Conservation (phyloP, 495 filamentous ascomycete species). For the Cercophora newfieldiana region DNA sequence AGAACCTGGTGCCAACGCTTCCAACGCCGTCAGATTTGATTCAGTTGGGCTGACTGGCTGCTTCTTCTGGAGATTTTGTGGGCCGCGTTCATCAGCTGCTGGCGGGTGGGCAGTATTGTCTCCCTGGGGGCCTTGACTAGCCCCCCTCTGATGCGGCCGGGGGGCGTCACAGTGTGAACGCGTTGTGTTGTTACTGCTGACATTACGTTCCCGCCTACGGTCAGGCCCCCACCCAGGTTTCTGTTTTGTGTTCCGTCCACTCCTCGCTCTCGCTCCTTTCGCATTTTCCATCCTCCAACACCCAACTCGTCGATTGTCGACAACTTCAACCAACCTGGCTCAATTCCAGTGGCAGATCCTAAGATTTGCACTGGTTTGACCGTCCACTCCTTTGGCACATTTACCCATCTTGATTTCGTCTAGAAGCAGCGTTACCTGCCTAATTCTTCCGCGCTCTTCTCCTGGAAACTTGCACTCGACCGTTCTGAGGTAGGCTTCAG, state of each 20-base stretch:
- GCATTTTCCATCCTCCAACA: conserved; percentile 20
- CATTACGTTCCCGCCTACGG: no score
- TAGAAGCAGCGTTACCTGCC: conserved; percentile 27
- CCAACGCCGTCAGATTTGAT: conserved; percentile 3
- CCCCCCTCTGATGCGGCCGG: conserved; percentile 9
- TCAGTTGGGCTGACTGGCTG: conserved; percentile 9
- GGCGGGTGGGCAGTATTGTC: not conserved
- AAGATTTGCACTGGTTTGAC: conserved; percentile 53
- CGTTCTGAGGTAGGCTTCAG: conserved; percentile 11
- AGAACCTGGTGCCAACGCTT: conserved; percentile 1
- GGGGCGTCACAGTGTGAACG: conserved; percentile 18
- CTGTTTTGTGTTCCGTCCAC: not conserved
- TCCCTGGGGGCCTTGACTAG: not conserved
- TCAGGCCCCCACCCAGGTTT: not conserved
- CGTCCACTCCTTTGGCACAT: conserved; percentile 52
- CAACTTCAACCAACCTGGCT: conserved; percentile 39
- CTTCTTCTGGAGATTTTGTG: conserved; percentile 15
- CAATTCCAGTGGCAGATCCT: conserved; percentile 51
- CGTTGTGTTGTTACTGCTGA: not conserved
- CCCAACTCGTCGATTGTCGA: conserved; percentile 26
- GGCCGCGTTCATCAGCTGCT: conserved; percentile 8
- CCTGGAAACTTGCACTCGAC: conserved; percentile 23
- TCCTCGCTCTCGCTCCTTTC: conserved; percentile 20
- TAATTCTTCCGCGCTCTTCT: conserved; percentile 24
- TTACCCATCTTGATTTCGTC: conserved; percentile 29